phyloP scores from a whole-genome alignment of 2,329 filamentous ascomycete species.

The Tolypocladium tropicale region DNA sequence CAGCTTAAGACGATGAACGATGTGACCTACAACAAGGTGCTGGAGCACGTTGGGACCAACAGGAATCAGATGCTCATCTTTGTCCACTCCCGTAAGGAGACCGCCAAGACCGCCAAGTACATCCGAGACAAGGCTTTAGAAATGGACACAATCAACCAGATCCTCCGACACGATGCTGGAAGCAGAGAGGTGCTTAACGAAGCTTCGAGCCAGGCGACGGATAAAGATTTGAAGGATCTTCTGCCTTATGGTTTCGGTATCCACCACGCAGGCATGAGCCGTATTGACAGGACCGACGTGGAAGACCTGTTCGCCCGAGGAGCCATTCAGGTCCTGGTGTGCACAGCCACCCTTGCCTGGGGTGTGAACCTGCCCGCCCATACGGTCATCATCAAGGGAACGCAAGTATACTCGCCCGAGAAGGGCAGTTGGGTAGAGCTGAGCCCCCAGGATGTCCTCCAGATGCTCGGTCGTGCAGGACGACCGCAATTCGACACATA shows the following conservation, averaged over 20 bases:
- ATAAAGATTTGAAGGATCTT: constrained; percentile 84
- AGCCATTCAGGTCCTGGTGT: constrained; percentile 88
- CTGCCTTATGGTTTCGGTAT: constrained; percentile 96
- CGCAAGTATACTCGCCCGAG: constrained; percentile 94
- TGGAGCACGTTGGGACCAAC: constrained; percentile 88
- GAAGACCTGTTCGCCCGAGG: constrained; percentile 91
- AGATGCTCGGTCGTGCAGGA: constrained; percentile 97
- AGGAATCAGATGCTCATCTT: constrained; percentile 99
- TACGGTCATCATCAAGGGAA: constrained; percentile 98
- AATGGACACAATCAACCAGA: constrained; percentile 91
- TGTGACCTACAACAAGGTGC: constrained; percentile 92
- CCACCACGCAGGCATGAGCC: constrained; percentile 94
- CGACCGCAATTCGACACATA: constrained; percentile 96
- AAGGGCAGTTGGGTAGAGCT: constrained; percentile 98
- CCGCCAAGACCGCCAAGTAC: constrained; percentile 92
- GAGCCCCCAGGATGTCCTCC: constrained; percentile 92
- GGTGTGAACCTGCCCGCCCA: constrained; percentile 97
- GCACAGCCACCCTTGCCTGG: constrained; percentile 96
- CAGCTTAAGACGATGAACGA: constrained; percentile 99
- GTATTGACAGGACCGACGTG: constrained; percentile 88
- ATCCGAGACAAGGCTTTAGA: constrained; percentile 97
- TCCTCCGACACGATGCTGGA: constrained; percentile 84
- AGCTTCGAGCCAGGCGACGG: constrained; percentile 71
- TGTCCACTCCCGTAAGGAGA: constrained; percentile 96
- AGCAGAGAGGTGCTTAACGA: constrained; percentile 81